A percentile compares a stretch with the other conserved stretches of the same genome.
Conservation (phyloP, 495 filamentous ascomycete genomes). For the Parachaetomium inaequale region DNA sequence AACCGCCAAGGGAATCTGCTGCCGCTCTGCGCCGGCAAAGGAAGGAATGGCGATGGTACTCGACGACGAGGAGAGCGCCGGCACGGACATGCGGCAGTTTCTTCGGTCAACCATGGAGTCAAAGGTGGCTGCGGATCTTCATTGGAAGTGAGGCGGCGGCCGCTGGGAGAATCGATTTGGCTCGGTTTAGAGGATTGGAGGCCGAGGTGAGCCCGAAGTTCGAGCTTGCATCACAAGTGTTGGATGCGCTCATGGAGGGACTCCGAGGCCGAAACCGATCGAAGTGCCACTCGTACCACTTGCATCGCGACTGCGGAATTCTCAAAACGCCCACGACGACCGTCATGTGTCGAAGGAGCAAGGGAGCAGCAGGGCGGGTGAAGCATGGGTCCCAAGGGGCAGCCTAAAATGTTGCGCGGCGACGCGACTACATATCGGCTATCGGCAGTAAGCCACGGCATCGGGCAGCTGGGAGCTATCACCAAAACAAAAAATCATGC, state of each 20-base stretch:
- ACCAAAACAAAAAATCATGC: slow-evolving; percentile 10
- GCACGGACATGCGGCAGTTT: slow-evolving; percentile 53
- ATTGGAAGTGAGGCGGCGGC: slow-evolving; percentile 53
- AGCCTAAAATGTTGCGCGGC: slow-evolving; percentile 20
- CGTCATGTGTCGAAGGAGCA: neutral
- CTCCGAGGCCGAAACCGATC: neutral
- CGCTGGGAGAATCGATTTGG: neutral
- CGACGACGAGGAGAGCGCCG: slow-evolving; percentile 38
- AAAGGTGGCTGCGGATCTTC: slow-evolving; percentile 55
- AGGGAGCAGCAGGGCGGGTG: slow-evolving; percentile 1
- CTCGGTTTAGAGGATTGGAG: neutral
- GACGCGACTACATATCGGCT: slow-evolving; percentile 25
- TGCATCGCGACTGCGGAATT: neutral
- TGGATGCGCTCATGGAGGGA: neutral
- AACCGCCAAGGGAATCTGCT: slow-evolving; percentile 62
- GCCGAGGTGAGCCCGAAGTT: neutral
- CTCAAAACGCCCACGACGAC: neutral
- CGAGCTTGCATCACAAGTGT: neutral
- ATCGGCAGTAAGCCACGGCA: slow-evolving; percentile 21
- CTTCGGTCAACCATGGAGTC: slow-evolving; percentile 61
- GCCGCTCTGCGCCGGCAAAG: slow-evolving; percentile 37
- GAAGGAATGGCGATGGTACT: slow-evolving; percentile 48
- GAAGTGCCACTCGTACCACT: neutral
- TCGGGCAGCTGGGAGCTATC: slow-evolving; percentile 5
- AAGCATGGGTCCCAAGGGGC: slow-evolving; percentile 15